A percentile compares a stretch with the other conserved stretches of the same genome.
These are phyloP conservation scores for Papiliotrema laurentii DNA, from an alignment of 1,284 basidiomycete species.

Conservation along the genomic window DNA sequence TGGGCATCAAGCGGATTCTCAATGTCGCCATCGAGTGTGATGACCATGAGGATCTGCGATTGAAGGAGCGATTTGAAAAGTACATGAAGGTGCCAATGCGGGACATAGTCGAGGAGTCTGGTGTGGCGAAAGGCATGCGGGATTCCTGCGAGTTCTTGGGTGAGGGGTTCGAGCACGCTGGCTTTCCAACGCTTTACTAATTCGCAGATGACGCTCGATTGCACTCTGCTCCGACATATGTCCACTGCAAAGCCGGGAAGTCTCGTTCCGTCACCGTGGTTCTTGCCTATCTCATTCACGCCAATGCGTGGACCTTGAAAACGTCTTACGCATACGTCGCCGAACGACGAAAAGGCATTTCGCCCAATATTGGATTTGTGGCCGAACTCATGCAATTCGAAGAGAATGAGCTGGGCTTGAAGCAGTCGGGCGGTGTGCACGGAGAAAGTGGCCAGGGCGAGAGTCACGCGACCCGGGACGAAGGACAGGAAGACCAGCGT, in stretches of 20 bases:
- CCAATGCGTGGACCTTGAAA: slow-evolving; percentile 90
- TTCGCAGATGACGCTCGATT: slow-evolving; percentile 77
- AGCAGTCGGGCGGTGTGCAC: slow-evolving; percentile 64
- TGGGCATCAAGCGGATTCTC: slow-evolving; percentile 83
- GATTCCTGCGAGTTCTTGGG: slow-evolving; percentile 82
- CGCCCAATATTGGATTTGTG: slow-evolving; percentile 97
- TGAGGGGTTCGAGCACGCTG: slow-evolving; percentile 46
- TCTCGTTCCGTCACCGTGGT: slow-evolving; percentile 94
- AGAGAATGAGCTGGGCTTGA: slow-evolving; percentile 77
- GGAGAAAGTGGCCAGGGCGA: slow-evolving; percentile 14
- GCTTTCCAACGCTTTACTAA: slow-evolving; percentile 4
- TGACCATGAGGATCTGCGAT: slow-evolving; percentile 65
- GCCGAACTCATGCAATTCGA: slow-evolving; percentile 96
- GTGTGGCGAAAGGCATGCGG: slow-evolving; percentile 73
- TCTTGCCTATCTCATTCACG: slow-evolving; percentile 94
- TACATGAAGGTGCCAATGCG: slow-evolving; percentile 86
- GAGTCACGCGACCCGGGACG: no score
- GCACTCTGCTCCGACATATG: slow-evolving; percentile 82
- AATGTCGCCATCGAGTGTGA: slow-evolving; percentile 90
- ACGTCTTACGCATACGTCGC: slow-evolving; percentile 85
- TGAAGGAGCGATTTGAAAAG: slow-evolving; percentile 67
- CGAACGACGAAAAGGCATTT: slow-evolving; percentile 83
- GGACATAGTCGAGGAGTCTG: slow-evolving; percentile 90
- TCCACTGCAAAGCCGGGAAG: slow-evolving; percentile 96
- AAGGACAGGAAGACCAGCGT: no score